phyloP scores from a whole-genome alignment of 2,329 filamentous ascomycete species.

The Anthostomella pinea region DNA sequence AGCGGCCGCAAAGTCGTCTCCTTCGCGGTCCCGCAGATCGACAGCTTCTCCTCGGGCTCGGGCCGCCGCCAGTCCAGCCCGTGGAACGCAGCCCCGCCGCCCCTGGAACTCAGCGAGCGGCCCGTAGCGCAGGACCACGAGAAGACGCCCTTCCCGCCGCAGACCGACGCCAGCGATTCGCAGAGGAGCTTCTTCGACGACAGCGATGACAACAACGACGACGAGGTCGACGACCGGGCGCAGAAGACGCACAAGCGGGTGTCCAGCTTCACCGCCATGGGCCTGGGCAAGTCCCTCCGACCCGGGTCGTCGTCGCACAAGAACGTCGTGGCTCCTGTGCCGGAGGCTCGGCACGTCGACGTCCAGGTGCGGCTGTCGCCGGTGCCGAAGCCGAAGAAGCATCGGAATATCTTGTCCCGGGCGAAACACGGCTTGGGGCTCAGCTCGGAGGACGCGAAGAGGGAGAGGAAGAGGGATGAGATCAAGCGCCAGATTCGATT shows the following conservation, averaged over 20 bases:
- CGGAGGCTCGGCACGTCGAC: conserved; percentile 4
- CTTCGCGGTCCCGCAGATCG: conserved; percentile 13
- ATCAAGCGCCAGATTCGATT: conserved; percentile 22
- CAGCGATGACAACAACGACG: conserved; percentile 2
- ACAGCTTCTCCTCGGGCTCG: conserved; percentile 17
- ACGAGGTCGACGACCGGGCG: too few species aligned
- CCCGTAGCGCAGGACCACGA: conserved; percentile 17
- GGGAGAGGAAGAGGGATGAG: conserved; percentile 22
- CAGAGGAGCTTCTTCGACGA: conserved; percentile 8
- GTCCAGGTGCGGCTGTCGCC: conserved; percentile 7
- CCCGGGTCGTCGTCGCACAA: conserved; percentile 5
- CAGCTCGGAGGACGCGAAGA: conserved; percentile 20
- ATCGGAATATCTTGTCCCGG: conserved; percentile 22
- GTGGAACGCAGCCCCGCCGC: conserved; percentile 17
- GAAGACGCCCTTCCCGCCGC: conserved; percentile 24
- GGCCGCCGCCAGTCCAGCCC: conserved; percentile 9
- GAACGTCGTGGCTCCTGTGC: conserved; percentile 5
- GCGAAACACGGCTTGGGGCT: conserved; percentile 24
- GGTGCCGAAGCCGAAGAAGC: conserved; percentile 20
- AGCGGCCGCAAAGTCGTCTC: conserved; percentile 12
- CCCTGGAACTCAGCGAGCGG: conserved; percentile 20
- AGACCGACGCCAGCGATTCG: conserved; percentile 4
- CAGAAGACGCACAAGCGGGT: conserved; percentile 17
- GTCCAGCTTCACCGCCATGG: conserved; percentile 19
- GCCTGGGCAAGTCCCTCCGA: conserved; percentile 7